These are phyloP conservation scores for Gonapodya prolifera DNA, from an alignment of 192 early-diverging fungal genomes.

Conservation along the genomic window DNA sequence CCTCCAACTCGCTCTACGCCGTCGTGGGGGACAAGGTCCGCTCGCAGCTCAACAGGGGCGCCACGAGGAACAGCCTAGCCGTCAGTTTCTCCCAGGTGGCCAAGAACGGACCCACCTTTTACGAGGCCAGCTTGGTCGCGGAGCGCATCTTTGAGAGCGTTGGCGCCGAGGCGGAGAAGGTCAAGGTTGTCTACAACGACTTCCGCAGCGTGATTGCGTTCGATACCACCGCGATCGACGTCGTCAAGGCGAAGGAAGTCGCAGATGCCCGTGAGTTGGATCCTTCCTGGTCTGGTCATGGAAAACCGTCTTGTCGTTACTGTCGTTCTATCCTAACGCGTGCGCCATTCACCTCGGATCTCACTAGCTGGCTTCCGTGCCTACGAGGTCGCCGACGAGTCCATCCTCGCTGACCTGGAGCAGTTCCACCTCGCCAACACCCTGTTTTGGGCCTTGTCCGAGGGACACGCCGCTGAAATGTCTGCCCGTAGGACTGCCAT, in stretches of 20 bases:
- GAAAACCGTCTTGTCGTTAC: not conserved
- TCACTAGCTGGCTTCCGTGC: constrained; percentile 60
- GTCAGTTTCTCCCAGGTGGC: constrained; percentile 88
- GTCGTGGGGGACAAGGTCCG: constrained; percentile 91
- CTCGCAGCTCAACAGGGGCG: constrained; percentile 68
- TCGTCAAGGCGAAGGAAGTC: constrained; percentile 53
- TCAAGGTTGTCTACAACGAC: constrained; percentile 81
- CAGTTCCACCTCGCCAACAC: constrained; percentile 85
- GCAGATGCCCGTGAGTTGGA: constrained; percentile 45
- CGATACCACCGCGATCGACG: constrained; percentile 57
- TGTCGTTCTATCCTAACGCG: not conserved
- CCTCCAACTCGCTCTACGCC: constrained; percentile 43
- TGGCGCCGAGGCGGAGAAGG: constrained; percentile 30
- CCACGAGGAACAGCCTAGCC: constrained; percentile 55
- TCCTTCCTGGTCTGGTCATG: not conserved
- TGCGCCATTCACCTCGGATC: too few relatives aligned
- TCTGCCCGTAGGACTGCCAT: constrained; percentile 93
- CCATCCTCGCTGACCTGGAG: constrained; percentile 27
- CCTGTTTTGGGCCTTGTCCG: constrained; percentile 89
- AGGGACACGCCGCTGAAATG: constrained; percentile 94
- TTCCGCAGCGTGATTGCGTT: constrained; percentile 92
- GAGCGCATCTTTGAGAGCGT: constrained; percentile 50
- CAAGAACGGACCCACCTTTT: constrained; percentile 74
- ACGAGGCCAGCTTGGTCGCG: constrained; percentile 71
- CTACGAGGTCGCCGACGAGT: constrained; percentile 80